Percentiles rank a stretch among this genome's conserved stretches.
Conservation (phyloP, 192 early-diverging fungal species). For the Coemansia sp. region DNA sequence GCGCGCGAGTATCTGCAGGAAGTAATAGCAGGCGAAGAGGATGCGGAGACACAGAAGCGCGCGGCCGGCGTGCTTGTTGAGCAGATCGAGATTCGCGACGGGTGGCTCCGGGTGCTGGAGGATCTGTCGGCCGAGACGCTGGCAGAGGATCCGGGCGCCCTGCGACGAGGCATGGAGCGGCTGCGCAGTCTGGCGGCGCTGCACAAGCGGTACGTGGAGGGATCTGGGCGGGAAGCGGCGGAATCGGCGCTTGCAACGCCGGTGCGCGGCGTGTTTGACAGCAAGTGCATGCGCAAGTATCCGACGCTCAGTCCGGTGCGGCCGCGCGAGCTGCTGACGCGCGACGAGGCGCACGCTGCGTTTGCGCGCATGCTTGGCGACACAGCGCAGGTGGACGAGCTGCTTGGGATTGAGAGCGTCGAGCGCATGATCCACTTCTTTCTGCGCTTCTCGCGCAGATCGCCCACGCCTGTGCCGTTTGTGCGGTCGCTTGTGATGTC, state of each 20-base stretch:
- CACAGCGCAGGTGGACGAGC: constrained; percentile 9
- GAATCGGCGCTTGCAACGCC: not conserved
- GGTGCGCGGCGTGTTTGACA: constrained; percentile 42
- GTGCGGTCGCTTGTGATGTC: constrained; percentile 42
- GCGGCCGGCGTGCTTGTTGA: constrained; percentile 15
- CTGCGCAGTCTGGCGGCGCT: constrained; percentile 10
- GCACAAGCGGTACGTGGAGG: not conserved
- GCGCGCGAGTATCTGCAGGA: constrained; percentile 11
- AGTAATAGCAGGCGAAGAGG: too few species aligned
- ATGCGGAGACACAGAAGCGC: not conserved
- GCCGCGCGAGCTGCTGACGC: constrained; percentile 26
- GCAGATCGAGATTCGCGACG: constrained; percentile 19
- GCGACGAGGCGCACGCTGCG: constrained; percentile 5
- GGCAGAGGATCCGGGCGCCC: constrained; percentile 16
- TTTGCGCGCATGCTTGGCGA: constrained; percentile 17
- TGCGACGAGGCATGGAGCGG: constrained; percentile 1
- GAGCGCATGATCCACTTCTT: constrained; percentile 36
- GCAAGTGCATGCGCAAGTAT: constrained; percentile 47
- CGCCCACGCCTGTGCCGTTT: constrained; percentile 23
- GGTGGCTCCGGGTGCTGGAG: constrained; percentile 27
- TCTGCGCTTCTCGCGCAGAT: constrained; percentile 4
- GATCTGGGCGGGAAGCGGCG: not conserved
- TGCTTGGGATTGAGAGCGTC: constrained; percentile 17
- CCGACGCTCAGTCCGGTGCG: constrained; percentile 39
- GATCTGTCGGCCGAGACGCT: constrained; percentile 16